A percentile compares a stretch with the other conserved stretches of the same genome.
phyloP scores from a whole-genome alignment of 306 rosid species.

The Mimosa pudica region DNA sequence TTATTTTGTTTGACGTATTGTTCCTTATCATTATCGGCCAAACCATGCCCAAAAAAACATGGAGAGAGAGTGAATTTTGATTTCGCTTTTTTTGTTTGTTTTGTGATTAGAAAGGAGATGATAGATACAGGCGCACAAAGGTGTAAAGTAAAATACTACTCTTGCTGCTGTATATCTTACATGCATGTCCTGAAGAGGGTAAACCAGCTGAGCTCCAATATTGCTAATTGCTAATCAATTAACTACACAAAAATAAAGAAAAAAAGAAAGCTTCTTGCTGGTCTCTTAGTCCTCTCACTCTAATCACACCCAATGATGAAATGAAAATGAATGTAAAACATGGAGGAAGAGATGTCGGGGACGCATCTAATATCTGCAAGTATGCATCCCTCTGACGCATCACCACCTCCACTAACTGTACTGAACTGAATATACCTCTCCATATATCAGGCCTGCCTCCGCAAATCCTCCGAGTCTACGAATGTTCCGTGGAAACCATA shows the following conservation, averaged over 20 bases:
- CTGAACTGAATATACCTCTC: slow-evolving; percentile 27
- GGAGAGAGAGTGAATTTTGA: neutral
- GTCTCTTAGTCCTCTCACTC: slow-evolving; percentile 57
- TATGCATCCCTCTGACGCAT: slow-evolving; percentile 80
- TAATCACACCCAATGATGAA: neutral
- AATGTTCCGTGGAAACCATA: slow-evolving; percentile 97
- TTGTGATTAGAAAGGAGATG: neutral
- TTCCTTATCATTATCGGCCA: neutral
- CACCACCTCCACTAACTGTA: slow-evolving; percentile 42
- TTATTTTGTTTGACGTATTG: neutral
- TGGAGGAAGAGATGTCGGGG: slow-evolving; percentile 71
- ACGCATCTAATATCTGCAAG: slow-evolving; percentile 41
- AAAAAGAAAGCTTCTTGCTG: slow-evolving; percentile 72
- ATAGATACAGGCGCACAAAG: neutral
- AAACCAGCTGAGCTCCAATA: slow-evolving; percentile 85
- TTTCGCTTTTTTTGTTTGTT: neutral
- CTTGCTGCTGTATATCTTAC: slow-evolving; percentile 39
- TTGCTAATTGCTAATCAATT: slow-evolving; percentile 28
- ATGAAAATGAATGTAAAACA: neutral
- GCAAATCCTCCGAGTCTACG: slow-evolving; percentile 59
- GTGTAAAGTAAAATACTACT: slow-evolving; percentile 13
- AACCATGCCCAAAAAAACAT: neutral
- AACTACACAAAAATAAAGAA: slow-evolving; percentile 25
- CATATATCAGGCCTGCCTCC: slow-evolving; percentile 47
- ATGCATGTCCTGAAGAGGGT: slow-evolving; percentile 6